Conservation (phyloP, 768 basidiomycete genomes). For the Tricholoma sp. region DNA sequence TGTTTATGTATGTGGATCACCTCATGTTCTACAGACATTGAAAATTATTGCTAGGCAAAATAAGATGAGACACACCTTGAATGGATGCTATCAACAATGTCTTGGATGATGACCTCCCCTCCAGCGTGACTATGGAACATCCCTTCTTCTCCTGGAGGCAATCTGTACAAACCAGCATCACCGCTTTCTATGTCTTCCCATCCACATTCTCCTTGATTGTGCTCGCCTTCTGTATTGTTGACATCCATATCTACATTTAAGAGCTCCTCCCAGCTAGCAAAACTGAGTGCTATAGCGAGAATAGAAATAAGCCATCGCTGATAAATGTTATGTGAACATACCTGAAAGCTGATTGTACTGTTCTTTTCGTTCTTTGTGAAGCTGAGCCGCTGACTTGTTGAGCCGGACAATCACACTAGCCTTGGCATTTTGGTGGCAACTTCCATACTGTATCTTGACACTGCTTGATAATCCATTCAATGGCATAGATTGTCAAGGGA, state of each 20-base stretch:
- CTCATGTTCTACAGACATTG: not conserved
- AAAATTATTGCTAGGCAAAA: not conserved
- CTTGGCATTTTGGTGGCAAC: not conserved
- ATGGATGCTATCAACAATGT: not conserved
- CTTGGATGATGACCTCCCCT: not conserved
- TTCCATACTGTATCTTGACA: not conserved
- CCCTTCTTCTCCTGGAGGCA: not conserved
- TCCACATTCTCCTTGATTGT: not conserved
- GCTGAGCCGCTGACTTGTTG: not conserved
- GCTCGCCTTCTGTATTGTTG: not conserved
- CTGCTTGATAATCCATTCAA: not conserved
- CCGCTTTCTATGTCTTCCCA: not conserved
- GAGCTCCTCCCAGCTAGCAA: not conserved
- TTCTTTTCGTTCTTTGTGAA: not conserved
- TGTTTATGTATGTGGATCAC: not conserved
- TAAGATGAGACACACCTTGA: not conserved
- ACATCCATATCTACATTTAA: not conserved
- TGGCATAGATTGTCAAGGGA: no score
- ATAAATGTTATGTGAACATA: not conserved
- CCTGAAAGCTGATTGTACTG: not conserved
- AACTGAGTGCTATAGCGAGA: not conserved
- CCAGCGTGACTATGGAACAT: not conserved
- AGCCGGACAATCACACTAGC: not conserved
- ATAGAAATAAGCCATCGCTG: not conserved
- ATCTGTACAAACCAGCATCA: not conserved